These are phyloP conservation scores for Mortierella sp. DNA, from an alignment of 371 early-diverging fungal genomes.

Conservation along the genomic window DNA sequence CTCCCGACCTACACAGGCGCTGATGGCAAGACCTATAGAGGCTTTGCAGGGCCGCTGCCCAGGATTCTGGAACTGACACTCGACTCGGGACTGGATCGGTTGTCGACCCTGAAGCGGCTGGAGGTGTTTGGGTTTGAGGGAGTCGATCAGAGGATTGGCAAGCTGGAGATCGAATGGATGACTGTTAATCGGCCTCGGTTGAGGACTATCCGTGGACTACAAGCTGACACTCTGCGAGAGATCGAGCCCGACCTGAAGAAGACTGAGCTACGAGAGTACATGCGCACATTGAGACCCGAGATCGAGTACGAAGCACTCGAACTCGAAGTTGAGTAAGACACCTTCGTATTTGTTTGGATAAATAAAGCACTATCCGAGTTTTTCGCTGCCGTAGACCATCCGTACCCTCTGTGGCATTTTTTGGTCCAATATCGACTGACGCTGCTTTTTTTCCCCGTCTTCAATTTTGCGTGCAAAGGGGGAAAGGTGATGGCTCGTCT, in stretches of 20 bases:
- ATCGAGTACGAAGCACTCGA: not conserved
- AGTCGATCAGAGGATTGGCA: not conserved
- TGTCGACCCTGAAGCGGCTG: not conserved
- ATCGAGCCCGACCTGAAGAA: not conserved
- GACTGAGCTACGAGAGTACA: not conserved
- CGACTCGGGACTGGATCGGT: not conserved
- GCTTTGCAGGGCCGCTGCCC: not conserved
- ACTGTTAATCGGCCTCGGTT: not conserved
- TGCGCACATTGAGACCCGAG: not conserved
- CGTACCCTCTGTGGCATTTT: no score
- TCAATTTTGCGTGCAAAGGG: no score
- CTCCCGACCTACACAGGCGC: no score
- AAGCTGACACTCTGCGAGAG: not conserved
- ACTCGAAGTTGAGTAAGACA: not conserved
- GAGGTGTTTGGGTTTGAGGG: slow-evolving; percentile 1
- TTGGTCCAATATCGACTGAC: no score
- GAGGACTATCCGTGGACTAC: not conserved
- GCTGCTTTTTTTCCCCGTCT: no score
- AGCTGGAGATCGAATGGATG: not conserved
- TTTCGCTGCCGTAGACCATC: no score
- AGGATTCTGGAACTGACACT: not conserved
- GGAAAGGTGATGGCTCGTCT: no score
- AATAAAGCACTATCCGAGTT: no score
- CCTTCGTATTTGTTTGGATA: no score
- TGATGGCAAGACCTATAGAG: not conserved